Evolutionary conservation across 345 rosid genomes (phyloP), one percentile per base, ranked within the genome.

Genomic region (Citrus reticulata): DNA sequence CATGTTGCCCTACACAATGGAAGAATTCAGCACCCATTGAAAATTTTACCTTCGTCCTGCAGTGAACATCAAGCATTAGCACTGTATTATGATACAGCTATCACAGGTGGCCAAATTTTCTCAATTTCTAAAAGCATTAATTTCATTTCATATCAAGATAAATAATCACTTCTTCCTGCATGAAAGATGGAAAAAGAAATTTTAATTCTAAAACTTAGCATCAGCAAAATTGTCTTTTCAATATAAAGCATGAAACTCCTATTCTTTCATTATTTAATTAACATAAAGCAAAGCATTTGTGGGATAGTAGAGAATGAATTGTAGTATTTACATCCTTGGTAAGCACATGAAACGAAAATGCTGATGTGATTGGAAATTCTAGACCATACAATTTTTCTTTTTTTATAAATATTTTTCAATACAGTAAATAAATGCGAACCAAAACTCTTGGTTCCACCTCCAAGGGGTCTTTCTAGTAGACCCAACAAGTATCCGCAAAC

Each of bases 41-140:
- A 81, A 95, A 89, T 67, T 93, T 89, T 76, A 95, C 91, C 88
- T 88, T 95, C 25, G 83, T 91, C 89, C 99, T 95, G 90, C 73
- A 84, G 74, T 66, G 63, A 60, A 72, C 67, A 77, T n/a, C 63
- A 79, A 54, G 25, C 34, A 49, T 68, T 37, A 63, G 69, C 39
- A 27, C 2, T 74, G 29, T 13, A 32, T 34, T 74, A 58, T 60
- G 3, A 24, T 16, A 29, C 51, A 19, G 78, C 24, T 16, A 58
- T 29, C 27, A 63, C 60, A 37, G 40, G 68, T 55, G 34, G 49
- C 32, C 6, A 24, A 8, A 37, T 72, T 32, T n/a, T 72, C 37
- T 57, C 51, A 72, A 25, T 73, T 39, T 4, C 57, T 37, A 9
- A 25, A 24, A 10, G 39, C 60, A 25, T 11, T 27, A 74, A 22